phyloP scores from a whole-genome alignment of 768 basidiomycete genomes.

The Mycena leptocephala region DNA sequence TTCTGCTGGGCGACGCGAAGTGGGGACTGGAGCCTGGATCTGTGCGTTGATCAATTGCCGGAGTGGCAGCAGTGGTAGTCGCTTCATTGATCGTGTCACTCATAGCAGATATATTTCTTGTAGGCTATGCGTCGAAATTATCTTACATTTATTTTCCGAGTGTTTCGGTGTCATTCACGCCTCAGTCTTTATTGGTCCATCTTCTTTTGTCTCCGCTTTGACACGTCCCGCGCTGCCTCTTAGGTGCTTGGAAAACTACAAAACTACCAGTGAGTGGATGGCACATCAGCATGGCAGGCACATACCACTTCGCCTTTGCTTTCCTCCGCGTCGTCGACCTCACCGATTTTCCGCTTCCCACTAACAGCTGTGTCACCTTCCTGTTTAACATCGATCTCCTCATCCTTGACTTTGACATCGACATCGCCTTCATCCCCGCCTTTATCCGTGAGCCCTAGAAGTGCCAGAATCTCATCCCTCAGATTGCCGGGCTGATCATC shows the following conservation, averaged over 20 bases:
- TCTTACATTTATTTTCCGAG: no score
- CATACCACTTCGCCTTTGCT: not conserved
- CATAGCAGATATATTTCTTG: no score
- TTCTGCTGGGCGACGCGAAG: constrained; percentile 22
- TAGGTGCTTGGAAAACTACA: constrained; percentile 12
- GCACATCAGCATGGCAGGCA: not conserved
- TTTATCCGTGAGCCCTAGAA: constrained; percentile 7
- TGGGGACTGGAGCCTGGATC: constrained; percentile 21
- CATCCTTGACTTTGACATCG: not conserved
- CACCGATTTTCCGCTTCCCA: not conserved
- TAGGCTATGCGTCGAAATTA: no score
- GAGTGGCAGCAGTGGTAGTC: constrained; percentile 23
- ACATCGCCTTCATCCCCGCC: not conserved
- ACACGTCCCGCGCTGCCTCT: not conserved
- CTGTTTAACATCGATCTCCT: not conserved
- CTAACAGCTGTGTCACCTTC: not conserved
- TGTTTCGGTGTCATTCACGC: not conserved
- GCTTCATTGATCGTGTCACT: no score
- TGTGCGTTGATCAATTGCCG: constrained; percentile 14
- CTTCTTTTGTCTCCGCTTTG: not conserved
- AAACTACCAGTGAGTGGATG: not conserved
- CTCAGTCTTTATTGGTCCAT: not conserved
- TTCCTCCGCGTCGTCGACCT: not conserved
- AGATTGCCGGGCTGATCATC: not conserved
- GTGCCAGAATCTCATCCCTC: not conserved